Evolutionary conservation across 1,284 basidiomycete genomes (phyloP).

Genomic region (Apiotrichum sp.): DNA sequence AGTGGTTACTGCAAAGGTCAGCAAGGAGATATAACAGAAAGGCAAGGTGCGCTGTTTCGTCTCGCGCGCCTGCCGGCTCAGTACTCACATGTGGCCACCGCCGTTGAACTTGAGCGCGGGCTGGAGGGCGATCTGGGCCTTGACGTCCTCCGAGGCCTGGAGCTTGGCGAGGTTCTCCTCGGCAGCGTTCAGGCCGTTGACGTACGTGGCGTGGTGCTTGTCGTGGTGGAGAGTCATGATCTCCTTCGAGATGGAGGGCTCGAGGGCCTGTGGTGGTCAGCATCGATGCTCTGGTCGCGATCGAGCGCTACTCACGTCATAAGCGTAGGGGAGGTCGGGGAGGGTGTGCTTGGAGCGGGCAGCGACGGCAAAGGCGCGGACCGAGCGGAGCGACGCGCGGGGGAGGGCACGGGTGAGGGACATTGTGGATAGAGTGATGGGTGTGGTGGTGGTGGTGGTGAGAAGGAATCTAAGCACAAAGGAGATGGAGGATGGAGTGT

Average conservation of each 20-base stretch:
- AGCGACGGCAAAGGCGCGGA: conserved; percentile 14
- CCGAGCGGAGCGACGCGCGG: conserved; percentile 8
- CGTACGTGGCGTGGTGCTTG: conserved; percentile 93
- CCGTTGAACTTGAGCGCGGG: conserved; percentile 86
- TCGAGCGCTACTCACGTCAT: conserved; percentile 58
- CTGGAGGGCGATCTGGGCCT: conserved; percentile 78
- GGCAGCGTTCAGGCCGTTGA: conserved; percentile 83
- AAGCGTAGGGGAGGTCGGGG: conserved; percentile 82
- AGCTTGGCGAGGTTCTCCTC: conserved; percentile 68
- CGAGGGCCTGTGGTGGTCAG: conserved; percentile 51
- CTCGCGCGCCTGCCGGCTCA: too few species aligned
- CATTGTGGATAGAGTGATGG: conserved; percentile 4
- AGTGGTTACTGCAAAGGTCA: conserved; percentile 38
- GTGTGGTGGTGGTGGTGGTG: conserved; percentile 4
- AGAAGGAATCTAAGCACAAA: too few species aligned
- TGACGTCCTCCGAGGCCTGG: conserved; percentile 55
- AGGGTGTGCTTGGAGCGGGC: conserved; percentile 50
- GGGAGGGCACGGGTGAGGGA: conserved; percentile 14
- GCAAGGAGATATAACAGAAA: neutral
- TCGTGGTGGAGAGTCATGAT: conserved; percentile 93
- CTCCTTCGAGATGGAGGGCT: conserved; percentile 57
- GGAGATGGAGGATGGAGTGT: neutral
- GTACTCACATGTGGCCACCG: conserved; percentile 57
- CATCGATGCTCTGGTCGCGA: too few species aligned
- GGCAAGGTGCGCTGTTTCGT: too few species aligned